A percentile compares a stretch with the other conserved stretches of the same genome.
phyloP scores from a whole-genome alignment of 345 rosid species.

The Eucalyptus brandiana region DNA sequence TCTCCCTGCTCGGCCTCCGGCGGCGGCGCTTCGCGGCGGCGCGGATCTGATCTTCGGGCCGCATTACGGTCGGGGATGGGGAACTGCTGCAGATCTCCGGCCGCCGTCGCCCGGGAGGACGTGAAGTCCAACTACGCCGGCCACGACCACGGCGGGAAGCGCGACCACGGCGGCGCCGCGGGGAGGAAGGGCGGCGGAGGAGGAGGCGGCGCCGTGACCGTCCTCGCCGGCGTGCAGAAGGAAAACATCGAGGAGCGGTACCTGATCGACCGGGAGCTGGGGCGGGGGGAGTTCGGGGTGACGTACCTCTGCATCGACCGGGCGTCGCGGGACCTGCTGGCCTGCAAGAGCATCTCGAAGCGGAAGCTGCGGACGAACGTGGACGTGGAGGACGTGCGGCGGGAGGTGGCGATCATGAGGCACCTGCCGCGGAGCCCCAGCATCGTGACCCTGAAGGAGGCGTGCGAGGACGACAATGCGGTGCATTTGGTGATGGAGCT shows the following conservation, averaged over 20 bases:
- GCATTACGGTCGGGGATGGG: slow-evolving; percentile 40
- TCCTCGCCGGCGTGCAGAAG: slow-evolving; percentile 61
- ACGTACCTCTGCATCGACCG: slow-evolving; percentile 92
- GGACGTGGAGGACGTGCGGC: slow-evolving; percentile 86
- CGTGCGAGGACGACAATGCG: slow-evolving; percentile 94
- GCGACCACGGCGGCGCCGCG: slow-evolving; percentile 15
- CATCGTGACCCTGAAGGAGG: slow-evolving; percentile 85
- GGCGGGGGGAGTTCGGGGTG: slow-evolving; percentile 98
- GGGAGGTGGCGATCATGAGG: slow-evolving; percentile 97
- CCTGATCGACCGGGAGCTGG: slow-evolving; percentile 89
- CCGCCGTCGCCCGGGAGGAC: slow-evolving; percentile 92
- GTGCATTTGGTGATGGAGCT: slow-evolving; percentile 99
- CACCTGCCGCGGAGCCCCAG: slow-evolving; percentile 84
- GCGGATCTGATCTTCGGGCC: neutral
- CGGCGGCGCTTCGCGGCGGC: neutral
- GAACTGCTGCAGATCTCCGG: slow-evolving; percentile 99
- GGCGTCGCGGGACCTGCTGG: slow-evolving; percentile 65
- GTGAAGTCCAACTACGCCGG: slow-evolving; percentile 81
- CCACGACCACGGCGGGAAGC: slow-evolving; percentile 28
- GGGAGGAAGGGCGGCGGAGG: slow-evolving; percentile 34
- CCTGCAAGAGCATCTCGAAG: slow-evolving; percentile 96
- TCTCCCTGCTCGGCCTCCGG: neutral
- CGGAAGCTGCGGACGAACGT: slow-evolving; percentile 90
- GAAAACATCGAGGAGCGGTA: slow-evolving; percentile 90
- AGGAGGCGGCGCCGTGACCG: slow-evolving; percentile 69